Percentiles rank a stretch among this genome's conserved stretches.
These are phyloP conservation scores for Samsoniella hepiali DNA, from an alignment of 2,329 filamentous ascomycete species.

Conservation along the genomic window DNA sequence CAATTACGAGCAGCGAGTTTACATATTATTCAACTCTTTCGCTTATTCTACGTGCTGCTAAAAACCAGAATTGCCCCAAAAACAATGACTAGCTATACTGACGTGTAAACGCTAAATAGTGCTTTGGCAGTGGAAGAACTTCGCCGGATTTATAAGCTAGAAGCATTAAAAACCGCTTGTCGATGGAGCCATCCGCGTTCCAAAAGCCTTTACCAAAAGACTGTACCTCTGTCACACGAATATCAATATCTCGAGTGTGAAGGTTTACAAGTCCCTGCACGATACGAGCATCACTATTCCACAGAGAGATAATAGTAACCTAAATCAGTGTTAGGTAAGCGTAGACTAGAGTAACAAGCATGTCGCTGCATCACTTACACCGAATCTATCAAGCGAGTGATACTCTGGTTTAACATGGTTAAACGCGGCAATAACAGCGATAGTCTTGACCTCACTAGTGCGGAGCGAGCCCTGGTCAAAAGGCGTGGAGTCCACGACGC, in stretches of 20 bases:
- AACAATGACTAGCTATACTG: too few species aligned
- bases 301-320: not conserved
- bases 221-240: not conserved
- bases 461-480: not conserved
- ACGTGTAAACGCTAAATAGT: slow-evolving; percentile 22
- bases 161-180: not conserved
- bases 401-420: not conserved
- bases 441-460: not conserved
- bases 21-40: too few species aligned
- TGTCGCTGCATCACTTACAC: not conserved
- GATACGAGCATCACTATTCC: not conserved
- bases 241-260: not conserved
- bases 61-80: too few species aligned
- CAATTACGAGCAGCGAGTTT: too few species aligned
- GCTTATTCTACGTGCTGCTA: too few species aligned
- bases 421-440: not conserved
- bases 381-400: not conserved
- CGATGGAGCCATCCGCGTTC: not conserved
- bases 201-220: not conserved
- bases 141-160: not conserved
- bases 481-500: not conserved
- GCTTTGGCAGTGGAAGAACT: slow-evolving; percentile 39
- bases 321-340: not conserved
- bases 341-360: too few species aligned
- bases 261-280: not conserved